Base-by-base conservation (phyloP, 2,329 filamentous ascomycete species). In the Aspergillus aculeatus region DNA sequence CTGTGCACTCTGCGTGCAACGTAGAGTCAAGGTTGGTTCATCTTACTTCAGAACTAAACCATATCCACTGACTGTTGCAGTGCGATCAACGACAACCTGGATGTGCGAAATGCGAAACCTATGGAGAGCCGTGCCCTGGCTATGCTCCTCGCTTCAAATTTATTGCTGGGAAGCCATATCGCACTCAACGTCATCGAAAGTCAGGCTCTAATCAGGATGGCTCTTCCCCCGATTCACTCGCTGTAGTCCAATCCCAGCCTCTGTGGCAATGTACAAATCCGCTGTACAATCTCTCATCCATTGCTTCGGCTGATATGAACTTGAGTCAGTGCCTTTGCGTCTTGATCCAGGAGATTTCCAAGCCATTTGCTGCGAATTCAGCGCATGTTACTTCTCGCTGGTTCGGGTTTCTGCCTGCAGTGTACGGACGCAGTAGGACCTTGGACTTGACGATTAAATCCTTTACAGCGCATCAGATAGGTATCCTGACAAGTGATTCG, bases 111-210 rank as follows among this genome's bases (percentile, higher is more conserved):
- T 76, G 74, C 57, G 70, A 72, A 35, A 74, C 64, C 38, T 70
- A 75, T 24, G 72, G 73, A 0, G 64, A 62, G 49, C 64, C 67
- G 19, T 76, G 74, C 51, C 72, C 72, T 11, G 74, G 73, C 16
- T 75, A 76, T 59, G 66, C 68, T 12, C 67, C 66, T 21, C 64
- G 65, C 16, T 74, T 75, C 51, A 75, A 72, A 47, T 75, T 76
- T 24, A 65, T 75, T 19, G 53, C 68, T 16, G 72, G 66, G n/a
- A 71, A 71, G 48, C 70, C 68, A n/a, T 65, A 69, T 57, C 62
- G 71, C 11, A 62, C 63, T 23, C 64, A 57, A 14, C 64, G 64
- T 5, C 62, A 50, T 9, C 62, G 31, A 23, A 58, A 47, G 48
- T 44, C 9, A 38, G 44, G 48, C 16, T 47, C 38, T 7, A 4